A percentile compares a stretch with the other conserved stretches of the same genome.
phyloP scores from a whole-genome alignment of 1,139 yeast species.

The Zygoascus hellenicus region DNA sequence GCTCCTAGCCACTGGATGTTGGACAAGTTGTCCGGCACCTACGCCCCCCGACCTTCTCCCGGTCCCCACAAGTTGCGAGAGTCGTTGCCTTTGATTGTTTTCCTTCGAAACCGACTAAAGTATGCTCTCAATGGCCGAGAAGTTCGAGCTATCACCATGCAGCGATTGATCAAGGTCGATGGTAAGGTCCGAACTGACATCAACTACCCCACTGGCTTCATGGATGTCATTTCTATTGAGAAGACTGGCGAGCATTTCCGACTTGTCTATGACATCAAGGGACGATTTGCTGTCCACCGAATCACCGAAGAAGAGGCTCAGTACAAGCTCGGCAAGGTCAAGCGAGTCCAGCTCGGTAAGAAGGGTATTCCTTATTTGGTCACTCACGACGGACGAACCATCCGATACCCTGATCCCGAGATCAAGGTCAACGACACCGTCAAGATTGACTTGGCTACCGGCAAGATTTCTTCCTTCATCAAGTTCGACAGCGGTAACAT shows the following conservation, averaged over 20 bases:
- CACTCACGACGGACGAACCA: constrained; percentile 99
- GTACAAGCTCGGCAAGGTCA: constrained; percentile 96
- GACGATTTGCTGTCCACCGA: constrained; percentile 99
- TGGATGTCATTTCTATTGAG: constrained; percentile 95
- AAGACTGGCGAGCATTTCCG: constrained; percentile 99
- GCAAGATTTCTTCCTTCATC: constrained; percentile 87
- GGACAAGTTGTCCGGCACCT: constrained; percentile 99
- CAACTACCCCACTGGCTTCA: constrained; percentile 98
- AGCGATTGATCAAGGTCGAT: constrained; percentile 98
- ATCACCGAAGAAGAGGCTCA: constrained; percentile 97
- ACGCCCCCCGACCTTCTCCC: constrained; percentile 99
- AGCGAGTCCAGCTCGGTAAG: constrained; percentile 97
- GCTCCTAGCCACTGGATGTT: constrained; percentile 99
- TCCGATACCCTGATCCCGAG: constrained; percentile 98
- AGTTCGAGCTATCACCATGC: constrained; percentile 98
- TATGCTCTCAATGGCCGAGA: constrained; percentile 99
- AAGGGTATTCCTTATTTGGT: constrained; percentile 97
- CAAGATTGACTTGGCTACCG: constrained; percentile 91
- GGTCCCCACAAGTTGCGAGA: constrained; percentile 99
- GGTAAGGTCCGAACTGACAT: constrained; percentile 99
- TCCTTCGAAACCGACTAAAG: constrained; percentile 99
- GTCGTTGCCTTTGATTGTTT: constrained; percentile 95
- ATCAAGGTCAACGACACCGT: constrained; percentile 96
- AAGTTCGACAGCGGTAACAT: constrained; percentile 94
- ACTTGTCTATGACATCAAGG: constrained; percentile 95